Conservation (phyloP, 768 basidiomycete genomes). For the Leccinum incarnatum region DNA sequence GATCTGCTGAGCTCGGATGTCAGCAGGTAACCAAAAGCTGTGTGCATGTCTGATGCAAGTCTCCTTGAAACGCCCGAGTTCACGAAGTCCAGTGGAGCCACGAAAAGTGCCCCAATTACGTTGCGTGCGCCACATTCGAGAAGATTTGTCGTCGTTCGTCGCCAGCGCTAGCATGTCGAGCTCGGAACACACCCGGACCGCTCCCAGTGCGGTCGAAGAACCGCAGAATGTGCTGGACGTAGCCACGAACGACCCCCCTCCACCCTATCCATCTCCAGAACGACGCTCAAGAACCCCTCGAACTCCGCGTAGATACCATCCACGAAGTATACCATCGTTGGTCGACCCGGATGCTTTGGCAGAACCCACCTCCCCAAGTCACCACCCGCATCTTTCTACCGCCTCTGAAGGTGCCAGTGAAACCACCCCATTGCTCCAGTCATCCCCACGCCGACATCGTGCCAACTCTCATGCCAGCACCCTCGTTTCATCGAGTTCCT, state of each 20-base stretch:
- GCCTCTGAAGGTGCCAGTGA: slow-evolving; percentile 38
- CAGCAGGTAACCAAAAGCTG: not conserved
- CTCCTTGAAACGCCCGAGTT: not conserved
- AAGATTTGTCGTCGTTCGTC: not conserved
- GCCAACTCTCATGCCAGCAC: slow-evolving; percentile 60
- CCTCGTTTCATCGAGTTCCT: slow-evolving; percentile 42
- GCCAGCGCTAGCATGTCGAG: slow-evolving; percentile 10
- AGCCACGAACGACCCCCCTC: slow-evolving; percentile 54
- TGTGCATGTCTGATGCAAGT: not conserved
- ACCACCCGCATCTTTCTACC: slow-evolving; percentile 17
- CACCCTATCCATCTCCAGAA: slow-evolving; percentile 60
- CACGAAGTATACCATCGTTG: slow-evolving; percentile 31
- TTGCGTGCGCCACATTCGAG: slow-evolving; percentile 4
- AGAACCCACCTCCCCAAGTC: slow-evolving; percentile 25
- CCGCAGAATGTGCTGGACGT: slow-evolving; percentile 10
- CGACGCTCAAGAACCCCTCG: slow-evolving; percentile 40
- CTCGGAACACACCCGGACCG: not conserved
- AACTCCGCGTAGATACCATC: slow-evolving; percentile 28
- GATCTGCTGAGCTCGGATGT: not conserved
- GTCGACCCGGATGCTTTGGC: slow-evolving; percentile 36
- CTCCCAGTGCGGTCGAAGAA: not conserved
- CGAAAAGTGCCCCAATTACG: not conserved
- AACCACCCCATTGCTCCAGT: slow-evolving; percentile 45
- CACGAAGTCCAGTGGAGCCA: not conserved
- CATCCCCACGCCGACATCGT: slow-evolving; percentile 41